Conservation (phyloP, 2,329 filamentous ascomycete genomes). For the Scytalidium lignicola region DNA sequence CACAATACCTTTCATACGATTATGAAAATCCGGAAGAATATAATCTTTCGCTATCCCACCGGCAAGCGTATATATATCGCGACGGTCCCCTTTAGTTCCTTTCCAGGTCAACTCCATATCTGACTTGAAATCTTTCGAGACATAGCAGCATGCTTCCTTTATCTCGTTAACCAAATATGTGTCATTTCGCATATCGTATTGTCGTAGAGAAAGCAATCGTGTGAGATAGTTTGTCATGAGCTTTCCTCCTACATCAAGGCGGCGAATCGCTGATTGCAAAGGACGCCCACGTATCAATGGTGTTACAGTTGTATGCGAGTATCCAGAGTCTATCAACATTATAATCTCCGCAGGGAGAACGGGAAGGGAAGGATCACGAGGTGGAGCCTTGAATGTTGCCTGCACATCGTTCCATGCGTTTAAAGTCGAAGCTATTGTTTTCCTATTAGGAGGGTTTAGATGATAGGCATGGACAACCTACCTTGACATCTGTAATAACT, state of each 20-base stretch:
- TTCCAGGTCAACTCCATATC: constrained; percentile 86
- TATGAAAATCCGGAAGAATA: constrained; percentile 76
- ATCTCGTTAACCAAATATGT: constrained; percentile 92
- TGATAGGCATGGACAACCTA: constrained; percentile 26
- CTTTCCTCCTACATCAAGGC: constrained; percentile 89
- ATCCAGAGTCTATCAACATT: constrained; percentile 86
- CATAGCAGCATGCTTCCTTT: constrained; percentile 84
- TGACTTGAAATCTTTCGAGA: constrained; percentile 67
- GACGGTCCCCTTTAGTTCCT: constrained; percentile 57
- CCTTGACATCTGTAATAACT: constrained; percentile 76
- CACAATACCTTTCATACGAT: constrained; percentile 58
- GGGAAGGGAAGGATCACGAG: constrained; percentile 37
- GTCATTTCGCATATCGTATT: constrained; percentile 95
- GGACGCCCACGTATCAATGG: constrained; percentile 78
- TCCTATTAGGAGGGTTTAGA: constrained; percentile 1
- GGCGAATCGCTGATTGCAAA: constrained; percentile 73
- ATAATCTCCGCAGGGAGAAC: constrained; percentile 68
- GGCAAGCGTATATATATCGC: constrained; percentile 39
- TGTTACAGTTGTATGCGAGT: constrained; percentile 87
- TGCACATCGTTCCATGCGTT: constrained; percentile 81
- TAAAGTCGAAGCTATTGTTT: constrained; percentile 57
- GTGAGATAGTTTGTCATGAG: constrained; percentile 90
- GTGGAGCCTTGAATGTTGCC: constrained; percentile 58
- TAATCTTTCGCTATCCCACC: constrained; percentile 79
- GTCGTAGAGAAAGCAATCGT: constrained; percentile 79